phyloP scores from a whole-genome alignment of 495 filamentous ascomycete species.

The Penicillium odoratum region DNA sequence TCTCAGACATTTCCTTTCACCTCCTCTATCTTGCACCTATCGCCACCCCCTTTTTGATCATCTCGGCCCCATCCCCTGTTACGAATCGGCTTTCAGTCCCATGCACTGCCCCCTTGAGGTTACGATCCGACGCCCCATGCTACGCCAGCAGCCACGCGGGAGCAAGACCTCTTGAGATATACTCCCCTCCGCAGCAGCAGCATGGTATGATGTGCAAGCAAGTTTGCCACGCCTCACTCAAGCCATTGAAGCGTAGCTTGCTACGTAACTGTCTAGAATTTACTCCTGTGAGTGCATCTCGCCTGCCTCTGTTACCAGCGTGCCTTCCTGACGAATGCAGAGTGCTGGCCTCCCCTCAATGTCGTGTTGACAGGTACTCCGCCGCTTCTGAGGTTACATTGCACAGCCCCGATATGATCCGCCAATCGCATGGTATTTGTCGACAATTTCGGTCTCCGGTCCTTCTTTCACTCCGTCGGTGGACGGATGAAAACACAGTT shows the following conservation, averaged over 20 bases:
- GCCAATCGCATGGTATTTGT: too few species aligned
- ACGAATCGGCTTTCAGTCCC: conserved; percentile 3
- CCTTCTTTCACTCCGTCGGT: too few species aligned
- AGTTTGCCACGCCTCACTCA: not conserved
- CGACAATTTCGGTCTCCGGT: too few species aligned
- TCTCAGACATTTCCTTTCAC: not conserved
- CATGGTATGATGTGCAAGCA: not conserved
- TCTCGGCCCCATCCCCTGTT: conserved; percentile 7
- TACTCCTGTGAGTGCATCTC: not conserved
- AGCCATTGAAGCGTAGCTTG: not conserved
- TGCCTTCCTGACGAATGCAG: too few species aligned
- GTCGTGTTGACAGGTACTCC: too few species aligned
- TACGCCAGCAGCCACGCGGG: not conserved
- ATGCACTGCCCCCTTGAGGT: too few species aligned
- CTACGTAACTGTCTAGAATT: conserved; percentile 1
- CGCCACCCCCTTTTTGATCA: conserved; percentile 1
- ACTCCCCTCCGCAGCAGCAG: not conserved
- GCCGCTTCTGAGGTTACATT: too few species aligned
- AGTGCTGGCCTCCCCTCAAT: too few species aligned
- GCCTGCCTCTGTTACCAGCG: not conserved
- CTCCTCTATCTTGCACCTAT: conserved; percentile 2
- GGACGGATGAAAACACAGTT: too few species aligned
- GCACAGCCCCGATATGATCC: too few species aligned
- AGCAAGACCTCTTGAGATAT: not conserved
- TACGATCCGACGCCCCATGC: too few species aligned